A percentile compares a stretch with the other conserved stretches of the same genome.
These are phyloP conservation scores for Cystoderma amianthinum DNA, from an alignment of 768 basidiomycete species.

Conservation along the genomic window DNA sequence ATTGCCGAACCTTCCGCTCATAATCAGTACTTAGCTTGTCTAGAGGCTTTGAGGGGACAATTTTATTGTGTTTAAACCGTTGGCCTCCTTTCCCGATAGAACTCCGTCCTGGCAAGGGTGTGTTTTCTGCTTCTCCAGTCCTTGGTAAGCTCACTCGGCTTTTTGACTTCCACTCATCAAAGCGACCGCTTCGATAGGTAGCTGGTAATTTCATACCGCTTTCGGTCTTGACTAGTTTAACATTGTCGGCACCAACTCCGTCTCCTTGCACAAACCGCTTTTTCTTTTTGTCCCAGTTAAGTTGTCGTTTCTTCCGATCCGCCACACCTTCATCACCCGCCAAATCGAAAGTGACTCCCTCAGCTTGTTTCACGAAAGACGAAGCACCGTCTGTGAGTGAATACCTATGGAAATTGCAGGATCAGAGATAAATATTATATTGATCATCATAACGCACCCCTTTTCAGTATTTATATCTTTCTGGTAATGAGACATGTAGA, in stretches of 20 bases:
- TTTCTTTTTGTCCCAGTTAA: conserved; percentile 95
- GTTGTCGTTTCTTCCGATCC: conserved; percentile 51
- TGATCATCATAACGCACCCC: conserved; percentile 49
- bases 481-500: conserved; percentile 90
- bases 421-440: conserved; percentile 1
- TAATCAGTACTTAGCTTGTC: conserved; percentile 70
- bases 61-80: conserved; percentile 70
- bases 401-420: conserved; percentile 45
- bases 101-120: conserved; percentile 20
- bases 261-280: conserved; percentile 89
- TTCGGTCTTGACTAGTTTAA: conserved; percentile 91
- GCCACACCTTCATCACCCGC: conserved; percentile 66
- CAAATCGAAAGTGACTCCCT: conserved; percentile 75
- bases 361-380: conserved; percentile 81
- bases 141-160: conserved; percentile 66
- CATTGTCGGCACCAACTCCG: conserved; percentile 83
- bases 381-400: conserved; percentile 85
- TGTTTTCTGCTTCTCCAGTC: conserved; percentile 76
- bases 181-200: conserved; percentile 87
- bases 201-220: conserved; percentile 88
- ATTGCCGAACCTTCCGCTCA: conserved; percentile 62
- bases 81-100: conserved; percentile 41
- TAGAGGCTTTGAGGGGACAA: conserved; percentile 61
- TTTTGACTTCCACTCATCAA: conserved; percentile 91
- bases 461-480: conserved; percentile 84